Base-by-base conservation (phyloP, 2,329 filamentous ascomycete species). In the Myriosclerotinia duriaeana region DNA sequence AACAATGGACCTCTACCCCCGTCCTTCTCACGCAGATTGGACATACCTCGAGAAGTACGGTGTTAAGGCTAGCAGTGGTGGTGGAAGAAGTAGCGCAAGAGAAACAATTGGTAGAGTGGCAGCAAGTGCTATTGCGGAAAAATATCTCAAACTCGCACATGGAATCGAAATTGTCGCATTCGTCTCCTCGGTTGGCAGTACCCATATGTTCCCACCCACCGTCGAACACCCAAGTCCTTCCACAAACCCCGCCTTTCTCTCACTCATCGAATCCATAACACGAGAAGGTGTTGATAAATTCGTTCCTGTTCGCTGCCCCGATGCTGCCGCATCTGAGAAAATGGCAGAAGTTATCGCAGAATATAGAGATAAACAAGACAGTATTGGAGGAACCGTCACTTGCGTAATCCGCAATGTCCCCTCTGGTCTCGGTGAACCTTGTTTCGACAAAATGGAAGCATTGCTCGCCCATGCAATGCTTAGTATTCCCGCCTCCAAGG, bases 11-110 rank as follows among this genome's bases (percentile, higher is more conserved):
- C 81, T 88, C 69, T 98, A 90, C 84, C 95, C 95, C 5, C 86
- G 95, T 62, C 95, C 94, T 46, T 92, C 88, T 77, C 95, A 98
- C 80, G 94, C 95, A 68, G 94, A 98, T 80, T 97, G 90, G 87
- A 98, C 95, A 68, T 98, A 98, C 80, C 84, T 97, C 69, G 91
- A 97, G 79, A 98, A 98, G 81, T 99, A 99, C 78, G 94, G 94
- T 66, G 88, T 96, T 73, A 96, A 96, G 82, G 93, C 95, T 48
- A 91, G 87, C 77, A 93, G 89, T 69, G 94, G 95, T 67, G 94
- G 95, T 73, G 94, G 95, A 64, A 86, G 95, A 69, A 93, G 90
- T 77, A 93, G 89, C 77, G 95, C 95, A n/a, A 84, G 94, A 71
- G 94, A 98, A 84, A 98, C 94, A 14, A 97, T 98, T 76, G 92